Percentiles rank a stretch among this genome's conserved stretches.
Evolutionary conservation across 2,329 filamentous ascomycete species (phyloP).

Genomic region (Acarospora socialis): DNA sequence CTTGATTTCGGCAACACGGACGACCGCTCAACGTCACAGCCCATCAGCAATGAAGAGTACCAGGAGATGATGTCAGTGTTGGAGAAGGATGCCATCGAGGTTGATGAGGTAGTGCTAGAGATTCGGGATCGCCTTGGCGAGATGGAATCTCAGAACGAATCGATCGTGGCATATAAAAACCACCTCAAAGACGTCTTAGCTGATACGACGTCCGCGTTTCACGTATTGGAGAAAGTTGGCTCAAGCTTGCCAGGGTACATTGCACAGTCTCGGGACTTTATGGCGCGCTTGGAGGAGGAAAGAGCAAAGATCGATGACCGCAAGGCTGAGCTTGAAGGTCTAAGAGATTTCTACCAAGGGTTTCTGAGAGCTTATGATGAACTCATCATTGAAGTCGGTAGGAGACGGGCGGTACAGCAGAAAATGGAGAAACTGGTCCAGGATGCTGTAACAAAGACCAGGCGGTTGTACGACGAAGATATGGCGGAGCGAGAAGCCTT

Average conservation of each 20-base stretch:
- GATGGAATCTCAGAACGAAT: constrained; percentile 58
- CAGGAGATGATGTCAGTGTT: constrained; percentile 74
- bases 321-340: constrained; percentile 60
- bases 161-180: constrained; percentile 49
- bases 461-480: constrained; percentile 62
- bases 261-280: constrained; percentile 32
- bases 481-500: constrained; percentile 61
- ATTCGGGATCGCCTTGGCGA: constrained; percentile 61
- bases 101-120: constrained; percentile 48
- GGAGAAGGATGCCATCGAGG: constrained; percentile 38
- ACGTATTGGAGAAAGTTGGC: constrained; percentile 53
- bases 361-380: constrained; percentile 76
- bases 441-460: constrained; percentile 63
- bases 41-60: constrained; percentile 61
- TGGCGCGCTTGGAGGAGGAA: constrained; percentile 55
- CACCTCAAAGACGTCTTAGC: constrained; percentile 41
- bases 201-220: constrained; percentile 48
- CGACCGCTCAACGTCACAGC: constrained; percentile 37
- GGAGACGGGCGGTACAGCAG: constrained; percentile 58
- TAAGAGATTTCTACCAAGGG: constrained; percentile 72
- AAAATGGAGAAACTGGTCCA: constrained; percentile 60
- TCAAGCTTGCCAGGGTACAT: constrained; percentile 44
- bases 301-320: constrained; percentile 52
- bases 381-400: constrained; percentile 67
- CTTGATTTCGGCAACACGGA: constrained; percentile 25